phyloP scores from a whole-genome alignment of 2,329 filamentous ascomycete genomes.

The Verticillium dahliae region DNA sequence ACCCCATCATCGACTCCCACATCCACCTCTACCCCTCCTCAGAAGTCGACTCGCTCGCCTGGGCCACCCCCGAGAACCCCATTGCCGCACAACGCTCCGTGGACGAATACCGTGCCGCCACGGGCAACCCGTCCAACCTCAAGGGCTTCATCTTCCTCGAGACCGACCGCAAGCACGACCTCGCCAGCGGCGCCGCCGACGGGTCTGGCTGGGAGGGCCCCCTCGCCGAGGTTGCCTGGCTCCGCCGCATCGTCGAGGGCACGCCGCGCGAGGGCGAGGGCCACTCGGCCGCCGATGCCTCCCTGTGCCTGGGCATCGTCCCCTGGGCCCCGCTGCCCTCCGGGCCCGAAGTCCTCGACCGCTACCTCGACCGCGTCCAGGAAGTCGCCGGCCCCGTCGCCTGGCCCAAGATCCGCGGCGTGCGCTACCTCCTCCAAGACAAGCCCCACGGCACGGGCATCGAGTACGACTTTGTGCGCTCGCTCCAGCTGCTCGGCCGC shows the following conservation, averaged over 20 bases:
- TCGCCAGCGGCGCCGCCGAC: slow-evolving; percentile 36
- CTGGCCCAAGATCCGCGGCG: slow-evolving; percentile 67
- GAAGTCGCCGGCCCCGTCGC: slow-evolving; percentile 52
- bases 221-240: slow-evolving; percentile 64
- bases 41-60: slow-evolving; percentile 61
- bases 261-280: slow-evolving; percentile 50
- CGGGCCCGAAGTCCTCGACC: slow-evolving; percentile 50
- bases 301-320: slow-evolving; percentile 62
- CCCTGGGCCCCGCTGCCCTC: slow-evolving; percentile 81
- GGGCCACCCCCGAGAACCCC: slow-evolving; percentile 54
- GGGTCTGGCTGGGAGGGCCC: slow-evolving; percentile 59
- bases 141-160: slow-evolving; percentile 78
- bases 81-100: slow-evolving; percentile 60
- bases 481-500: slow-evolving; percentile 57
- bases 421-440: slow-evolving; percentile 78
- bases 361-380: slow-evolving; percentile 59
- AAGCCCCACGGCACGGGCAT: slow-evolving; percentile 63
- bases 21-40: slow-evolving; percentile 77
- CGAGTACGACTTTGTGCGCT: slow-evolving; percentile 55
- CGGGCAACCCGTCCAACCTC: slow-evolving; percentile 33
- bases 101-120: slow-evolving; percentile 51
- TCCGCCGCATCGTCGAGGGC: slow-evolving; percentile 60
- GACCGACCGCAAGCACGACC: slow-evolving; percentile 64
- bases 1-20: slow-evolving; percentile 79
- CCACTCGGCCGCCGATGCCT: slow-evolving; percentile 42